phyloP scores from a whole-genome alignment of 768 basidiomycete species.

The Boletus barrowsii region DNA sequence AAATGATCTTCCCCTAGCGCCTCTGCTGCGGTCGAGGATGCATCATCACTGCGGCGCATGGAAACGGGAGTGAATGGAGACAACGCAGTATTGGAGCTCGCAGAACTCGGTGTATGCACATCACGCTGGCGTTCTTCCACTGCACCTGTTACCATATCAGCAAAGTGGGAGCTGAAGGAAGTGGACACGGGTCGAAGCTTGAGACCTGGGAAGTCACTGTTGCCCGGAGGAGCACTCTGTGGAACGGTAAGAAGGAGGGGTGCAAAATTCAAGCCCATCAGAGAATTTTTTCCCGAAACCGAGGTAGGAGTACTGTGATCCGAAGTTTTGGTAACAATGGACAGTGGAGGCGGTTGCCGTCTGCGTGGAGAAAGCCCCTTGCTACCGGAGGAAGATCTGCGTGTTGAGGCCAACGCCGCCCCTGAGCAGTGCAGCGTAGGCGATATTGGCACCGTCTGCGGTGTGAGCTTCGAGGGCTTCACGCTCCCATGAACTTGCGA shows the following conservation, averaged over 20 bases:
- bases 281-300: slow-evolving; percentile 8
- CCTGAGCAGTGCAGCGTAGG: slow-evolving; percentile 31
- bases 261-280: slow-evolving; percentile 11
- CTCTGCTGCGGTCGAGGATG: slow-evolving; percentile 20
- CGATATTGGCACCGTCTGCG: slow-evolving; percentile 40
- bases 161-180: slow-evolving; percentile 69
- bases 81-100: slow-evolving; percentile 38
- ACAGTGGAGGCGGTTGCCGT: slow-evolving; percentile 29
- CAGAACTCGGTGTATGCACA: slow-evolving; percentile 49
- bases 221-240: slow-evolving; percentile 64
- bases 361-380: slow-evolving; percentile 24
- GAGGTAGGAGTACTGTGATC: slow-evolving; percentile 14
- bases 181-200: slow-evolving; percentile 74
- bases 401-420: slow-evolving; percentile 16
- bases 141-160: slow-evolving; percentile 36
- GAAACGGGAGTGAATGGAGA: slow-evolving; percentile 49
- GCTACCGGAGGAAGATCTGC: slow-evolving; percentile 7
- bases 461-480: slow-evolving; percentile 30
- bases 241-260: slow-evolving; percentile 30
- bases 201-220: slow-evolving; percentile 61
- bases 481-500: slow-evolving; percentile 19
- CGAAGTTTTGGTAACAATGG: slow-evolving; percentile 27
- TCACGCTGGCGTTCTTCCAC: slow-evolving; percentile 37
- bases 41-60: slow-evolving; percentile 34
- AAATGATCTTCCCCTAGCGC: slow-evolving; percentile 41